phyloP scores from a whole-genome alignment of 2,329 filamentous ascomycete genomes.

The Colletotrichum paranaense region DNA sequence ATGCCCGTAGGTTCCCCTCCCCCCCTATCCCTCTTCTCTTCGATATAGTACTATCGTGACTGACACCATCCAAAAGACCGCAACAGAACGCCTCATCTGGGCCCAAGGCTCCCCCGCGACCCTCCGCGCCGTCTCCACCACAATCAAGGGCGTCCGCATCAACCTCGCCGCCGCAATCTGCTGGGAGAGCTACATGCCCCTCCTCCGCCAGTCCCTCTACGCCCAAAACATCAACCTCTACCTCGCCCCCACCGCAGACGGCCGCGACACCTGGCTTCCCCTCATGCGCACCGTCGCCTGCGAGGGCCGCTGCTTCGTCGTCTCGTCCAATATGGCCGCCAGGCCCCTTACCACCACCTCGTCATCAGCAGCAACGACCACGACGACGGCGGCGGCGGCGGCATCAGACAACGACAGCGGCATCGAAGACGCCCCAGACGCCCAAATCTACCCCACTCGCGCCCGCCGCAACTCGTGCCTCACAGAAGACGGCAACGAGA shows the following conservation, averaged over 20 bases:
- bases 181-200: conserved; percentile 97
- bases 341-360: conserved; percentile 51
- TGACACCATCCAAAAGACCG: conserved; percentile 64
- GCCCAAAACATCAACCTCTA: conserved; percentile 92
- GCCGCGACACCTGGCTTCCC: conserved; percentile 82
- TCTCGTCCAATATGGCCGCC: conserved; percentile 87
- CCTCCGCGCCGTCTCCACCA: conserved; percentile 81
- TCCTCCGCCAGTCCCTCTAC: conserved; percentile 86
- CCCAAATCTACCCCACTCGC: conserved; percentile 1
- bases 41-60: not conserved
- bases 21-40: not conserved
- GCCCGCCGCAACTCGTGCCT: conserved; percentile 53
- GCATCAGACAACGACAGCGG: not conserved
- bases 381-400: not conserved
- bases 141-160: conserved; percentile 81
- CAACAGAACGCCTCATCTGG: conserved; percentile 86
- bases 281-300: conserved; percentile 85
- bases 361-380: conserved; percentile 38
- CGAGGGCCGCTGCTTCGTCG: conserved; percentile 87
- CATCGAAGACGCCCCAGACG: not conserved
- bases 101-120: conserved; percentile 85
- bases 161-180: conserved; percentile 91
- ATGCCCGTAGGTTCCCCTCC: conserved; percentile 75
- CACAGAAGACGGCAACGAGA: conserved; percentile 60
- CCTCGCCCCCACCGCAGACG: conserved; percentile 90